phyloP scores from a whole-genome alignment of 768 basidiomycete species.

The Epithele typhae region DNA sequence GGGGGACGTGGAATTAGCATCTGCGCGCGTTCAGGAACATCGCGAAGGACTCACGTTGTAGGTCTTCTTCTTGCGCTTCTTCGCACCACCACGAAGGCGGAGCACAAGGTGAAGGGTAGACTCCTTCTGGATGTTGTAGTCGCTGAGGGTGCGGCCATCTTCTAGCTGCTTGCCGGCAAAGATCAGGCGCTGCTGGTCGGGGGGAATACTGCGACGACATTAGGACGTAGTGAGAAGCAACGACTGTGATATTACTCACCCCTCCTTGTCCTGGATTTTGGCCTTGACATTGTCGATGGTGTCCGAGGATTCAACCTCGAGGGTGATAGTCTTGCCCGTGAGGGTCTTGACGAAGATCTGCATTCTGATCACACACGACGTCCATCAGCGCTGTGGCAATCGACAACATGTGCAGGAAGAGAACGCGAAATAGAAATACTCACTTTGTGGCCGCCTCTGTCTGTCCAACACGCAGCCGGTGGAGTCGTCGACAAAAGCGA shows the following conservation, averaged over 20 bases:
- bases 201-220: conserved; percentile 58
- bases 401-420: conserved; percentile 19
- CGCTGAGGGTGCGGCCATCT: conserved; percentile 93
- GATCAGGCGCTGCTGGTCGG: conserved; percentile 96
- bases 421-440: neutral
- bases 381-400: conserved; percentile 45
- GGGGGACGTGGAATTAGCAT: neutral
- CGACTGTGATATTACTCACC: conserved; percentile 45
- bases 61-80: conserved; percentile 99
- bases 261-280: conserved; percentile 97
- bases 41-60: conserved; percentile 70
- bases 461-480: conserved; percentile 88
- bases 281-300: conserved; percentile 98
- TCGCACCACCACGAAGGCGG: conserved; percentile 97
- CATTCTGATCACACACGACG: conserved; percentile 48
- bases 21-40: neutral
- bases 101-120: conserved; percentile 97
- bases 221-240: conserved; percentile 7
- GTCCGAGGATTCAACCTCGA: conserved; percentile 96
- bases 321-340: conserved; percentile 98
- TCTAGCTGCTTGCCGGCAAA: conserved; percentile 99
- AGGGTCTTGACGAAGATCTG: conserved; percentile 99
- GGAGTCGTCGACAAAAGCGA: conserved; percentile 91
- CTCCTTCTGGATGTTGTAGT: conserved; percentile 99
- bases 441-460: conserved; percentile 57